These are phyloP conservation scores for Arthrobotrys megalospora DNA, from an alignment of 2,329 filamentous ascomycete genomes.

Conservation along the genomic window DNA sequence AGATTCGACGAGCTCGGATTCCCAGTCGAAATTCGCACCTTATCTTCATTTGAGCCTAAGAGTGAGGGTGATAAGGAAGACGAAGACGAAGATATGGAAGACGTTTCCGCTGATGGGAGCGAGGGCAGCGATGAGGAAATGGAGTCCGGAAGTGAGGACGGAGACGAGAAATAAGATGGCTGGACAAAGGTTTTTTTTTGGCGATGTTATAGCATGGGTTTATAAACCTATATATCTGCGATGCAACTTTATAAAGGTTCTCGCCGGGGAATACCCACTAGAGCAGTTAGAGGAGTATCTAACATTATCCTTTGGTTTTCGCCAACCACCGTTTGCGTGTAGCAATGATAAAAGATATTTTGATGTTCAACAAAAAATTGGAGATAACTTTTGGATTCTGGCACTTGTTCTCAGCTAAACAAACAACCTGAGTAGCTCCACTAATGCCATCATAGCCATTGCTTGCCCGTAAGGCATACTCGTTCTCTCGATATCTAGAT, in stretches of 20 bases:
- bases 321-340: too few species aligned
- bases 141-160: conserved; percentile 45
- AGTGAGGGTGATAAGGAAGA: conserved; percentile 36
- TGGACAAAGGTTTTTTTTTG: not conserved
- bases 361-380: too few species aligned
- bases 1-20: conserved; percentile 84
- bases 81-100: conserved; percentile 51
- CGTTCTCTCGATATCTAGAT: conserved; percentile 81
- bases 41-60: conserved; percentile 67
- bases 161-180: conserved; percentile 4
- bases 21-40: conserved; percentile 79
- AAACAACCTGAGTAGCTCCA: conserved; percentile 78
- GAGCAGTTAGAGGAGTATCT: too few species aligned
- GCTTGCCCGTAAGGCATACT: conserved; percentile 89
- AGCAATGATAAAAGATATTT: too few species aligned
- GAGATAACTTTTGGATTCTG: too few species aligned
- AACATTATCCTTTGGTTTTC: too few species aligned
- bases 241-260: too few species aligned
- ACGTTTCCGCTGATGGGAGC: conserved; percentile 17
- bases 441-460: conserved; percentile 86
- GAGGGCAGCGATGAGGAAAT: conserved; percentile 43
- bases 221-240: not conserved
- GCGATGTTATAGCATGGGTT: too few species aligned
- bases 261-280: too few species aligned
- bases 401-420: conserved; percentile 65